Evolutionary conservation across 2,329 filamentous ascomycete species (phyloP).

Genomic region (Myriosclerotinia curreyana): DNA sequence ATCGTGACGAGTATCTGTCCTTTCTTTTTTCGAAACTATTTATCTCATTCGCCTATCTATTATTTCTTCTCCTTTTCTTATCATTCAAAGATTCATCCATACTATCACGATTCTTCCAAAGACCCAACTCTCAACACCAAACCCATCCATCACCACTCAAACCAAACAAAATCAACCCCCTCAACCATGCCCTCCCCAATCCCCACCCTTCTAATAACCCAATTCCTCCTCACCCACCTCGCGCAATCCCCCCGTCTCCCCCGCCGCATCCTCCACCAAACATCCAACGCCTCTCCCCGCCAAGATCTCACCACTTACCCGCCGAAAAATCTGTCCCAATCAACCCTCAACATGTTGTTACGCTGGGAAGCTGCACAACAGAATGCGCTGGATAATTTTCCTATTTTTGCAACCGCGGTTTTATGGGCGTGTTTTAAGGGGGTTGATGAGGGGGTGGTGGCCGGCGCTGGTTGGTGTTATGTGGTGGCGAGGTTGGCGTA

Average conservation of each 20-base stretch:
- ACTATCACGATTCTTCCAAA: too few relatives aligned
- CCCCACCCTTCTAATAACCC: constrained; percentile 13
- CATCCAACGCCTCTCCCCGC: constrained; percentile 9
- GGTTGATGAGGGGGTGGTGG: constrained; percentile 41
- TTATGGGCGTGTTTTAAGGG: constrained; percentile 43
- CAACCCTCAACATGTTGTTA: constrained; percentile 37
- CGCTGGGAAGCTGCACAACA: constrained; percentile 10
- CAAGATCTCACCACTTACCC: constrained; percentile 25
- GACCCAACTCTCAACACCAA: too few relatives aligned
- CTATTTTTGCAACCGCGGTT: constrained; percentile 42
- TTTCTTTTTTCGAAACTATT: too few relatives aligned
- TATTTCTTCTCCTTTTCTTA: too few relatives aligned
- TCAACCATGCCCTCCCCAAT: constrained; percentile 17
- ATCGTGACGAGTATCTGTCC: too few relatives aligned
- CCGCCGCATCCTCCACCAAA: constrained; percentile 3
- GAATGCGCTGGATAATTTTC: constrained; percentile 43
- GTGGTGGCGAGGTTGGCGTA: constrained; percentile 44
- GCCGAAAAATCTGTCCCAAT: constrained; percentile 45
- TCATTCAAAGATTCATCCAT: too few relatives aligned
- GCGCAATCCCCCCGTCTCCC: constrained; percentile 25
- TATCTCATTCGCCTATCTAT: too few relatives aligned
- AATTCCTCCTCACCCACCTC: constrained; percentile 8
- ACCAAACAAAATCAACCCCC: too few relatives aligned
- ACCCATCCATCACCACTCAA: constrained; percentile 25
- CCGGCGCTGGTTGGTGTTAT: constrained; percentile 43